These are phyloP conservation scores for Kodamaea restingae DNA, from an alignment of 805 yeast species.

Conservation along the genomic window DNA sequence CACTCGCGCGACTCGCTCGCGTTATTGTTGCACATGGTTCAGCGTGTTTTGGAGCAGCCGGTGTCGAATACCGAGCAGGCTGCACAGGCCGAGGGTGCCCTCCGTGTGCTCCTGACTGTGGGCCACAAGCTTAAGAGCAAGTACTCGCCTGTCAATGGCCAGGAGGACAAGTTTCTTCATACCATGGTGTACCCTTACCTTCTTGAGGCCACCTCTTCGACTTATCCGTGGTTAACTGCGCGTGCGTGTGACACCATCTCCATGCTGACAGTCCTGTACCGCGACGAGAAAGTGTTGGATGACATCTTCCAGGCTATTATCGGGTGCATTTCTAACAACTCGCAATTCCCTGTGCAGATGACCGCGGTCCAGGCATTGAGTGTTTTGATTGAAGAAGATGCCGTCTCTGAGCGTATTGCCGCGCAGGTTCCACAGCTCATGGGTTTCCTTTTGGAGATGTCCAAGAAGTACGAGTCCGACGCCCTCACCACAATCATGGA, in stretches of 20 bases:
- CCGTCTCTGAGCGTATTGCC: constrained; percentile 38
- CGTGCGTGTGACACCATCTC: constrained; percentile 46
- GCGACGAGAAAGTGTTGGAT: constrained; percentile 32
- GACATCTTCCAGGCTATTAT: constrained; percentile 41
- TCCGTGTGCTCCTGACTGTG: constrained; percentile 38
- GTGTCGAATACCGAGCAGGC: constrained; percentile 26
- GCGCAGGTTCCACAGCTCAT: constrained; percentile 44
- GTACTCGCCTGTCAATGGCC: constrained; percentile 35
- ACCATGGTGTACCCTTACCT: constrained; percentile 41
- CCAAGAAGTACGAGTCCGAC: constrained; percentile 42
- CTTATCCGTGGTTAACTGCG: constrained; percentile 41
- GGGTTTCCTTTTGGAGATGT: constrained; percentile 42
- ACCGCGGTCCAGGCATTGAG: constrained; percentile 53
- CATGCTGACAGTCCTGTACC: constrained; percentile 33
- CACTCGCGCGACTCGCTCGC: constrained; percentile 37
- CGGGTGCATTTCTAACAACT: constrained; percentile 36
- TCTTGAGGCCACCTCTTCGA: constrained; percentile 22
- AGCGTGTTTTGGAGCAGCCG: constrained; percentile 27
- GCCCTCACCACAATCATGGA: constrained; percentile 44
- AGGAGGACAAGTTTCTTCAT: constrained; percentile 36
- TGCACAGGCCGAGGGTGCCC: constrained; percentile 40
- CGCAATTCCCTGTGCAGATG: constrained; percentile 47
- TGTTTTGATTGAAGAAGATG: constrained; percentile 44
- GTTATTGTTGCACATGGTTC: constrained; percentile 28
- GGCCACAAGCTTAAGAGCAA: constrained; percentile 35